phyloP scores from a whole-genome alignment of 331 rosid genomes.

The Quercus lobata region DNA sequence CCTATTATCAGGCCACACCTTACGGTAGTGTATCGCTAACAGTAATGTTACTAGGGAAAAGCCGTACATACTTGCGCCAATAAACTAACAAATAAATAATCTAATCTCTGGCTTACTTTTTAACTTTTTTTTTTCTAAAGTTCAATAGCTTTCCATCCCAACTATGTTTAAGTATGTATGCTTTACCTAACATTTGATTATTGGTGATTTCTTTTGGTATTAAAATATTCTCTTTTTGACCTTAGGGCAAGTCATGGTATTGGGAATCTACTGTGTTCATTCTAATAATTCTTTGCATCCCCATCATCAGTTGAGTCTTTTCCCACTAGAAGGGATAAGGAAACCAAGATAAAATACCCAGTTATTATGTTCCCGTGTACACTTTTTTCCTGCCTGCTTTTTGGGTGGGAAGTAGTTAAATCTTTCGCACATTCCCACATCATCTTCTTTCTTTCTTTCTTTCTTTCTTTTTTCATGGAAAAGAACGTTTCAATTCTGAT shows the following conservation, averaged over 20 bases:
- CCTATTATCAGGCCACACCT: no score
- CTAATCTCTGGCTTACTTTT: not conserved
- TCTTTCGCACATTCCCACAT: constrained; percentile 1
- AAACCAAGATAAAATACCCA: not conserved
- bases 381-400: constrained; percentile 1
- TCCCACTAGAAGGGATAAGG: not conserved
- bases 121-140: not conserved
- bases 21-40: no score
- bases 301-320: not conserved
- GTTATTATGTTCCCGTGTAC: not conserved
- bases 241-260: not conserved
- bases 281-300: not conserved
- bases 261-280: not conserved
- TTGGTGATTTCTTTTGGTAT: not conserved
- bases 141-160: not conserved
- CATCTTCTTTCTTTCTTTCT: not conserved
- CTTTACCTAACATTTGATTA: not conserved
- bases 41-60: no score
- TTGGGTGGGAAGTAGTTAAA: constrained; percentile 21
- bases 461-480: not conserved
- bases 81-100: no score
- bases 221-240: not conserved
- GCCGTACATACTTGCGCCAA: no score
- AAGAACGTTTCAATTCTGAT: not conserved
- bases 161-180: not conserved